A percentile compares a stretch with the other conserved stretches of the same genome.
phyloP scores from a whole-genome alignment of 495 filamentous ascomycete genomes.

The Hypoxylon fuscum region DNA sequence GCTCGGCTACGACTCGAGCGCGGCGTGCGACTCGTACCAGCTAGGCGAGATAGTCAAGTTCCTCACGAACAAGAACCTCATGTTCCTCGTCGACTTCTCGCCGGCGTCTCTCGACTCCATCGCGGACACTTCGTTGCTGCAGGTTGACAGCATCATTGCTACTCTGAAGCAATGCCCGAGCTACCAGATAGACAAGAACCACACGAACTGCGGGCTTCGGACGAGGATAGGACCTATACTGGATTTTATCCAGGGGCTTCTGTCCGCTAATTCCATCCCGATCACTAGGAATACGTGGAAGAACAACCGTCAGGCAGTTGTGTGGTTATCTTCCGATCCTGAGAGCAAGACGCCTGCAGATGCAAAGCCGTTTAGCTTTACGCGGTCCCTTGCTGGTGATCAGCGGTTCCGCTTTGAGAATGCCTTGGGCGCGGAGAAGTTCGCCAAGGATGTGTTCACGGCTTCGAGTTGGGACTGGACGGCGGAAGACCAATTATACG shows the following conservation, averaged over 20 bases:
- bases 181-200: slow-evolving; percentile 83
- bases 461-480: slow-evolving; percentile 69
- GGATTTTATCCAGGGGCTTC: slow-evolving; percentile 67
- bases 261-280: slow-evolving; percentile 54
- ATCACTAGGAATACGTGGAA: slow-evolving; percentile 59
- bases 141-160: slow-evolving; percentile 48
- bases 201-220: slow-evolving; percentile 79
- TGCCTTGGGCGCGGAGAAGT: slow-evolving; percentile 50
- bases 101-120: slow-evolving; percentile 44
- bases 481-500: slow-evolving; percentile 49
- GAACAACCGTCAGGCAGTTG: slow-evolving; percentile 41
- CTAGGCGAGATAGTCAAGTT: slow-evolving; percentile 88
- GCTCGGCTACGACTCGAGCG: slow-evolving; percentile 76
- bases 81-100: slow-evolving; percentile 58
- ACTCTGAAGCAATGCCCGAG: slow-evolving; percentile 63
- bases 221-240: slow-evolving; percentile 72
- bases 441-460: slow-evolving; percentile 64
- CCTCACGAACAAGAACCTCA: slow-evolving; percentile 65
- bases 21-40: slow-evolving; percentile 85
- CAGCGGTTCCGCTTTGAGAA: slow-evolving; percentile 52
- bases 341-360: slow-evolving; percentile 19
- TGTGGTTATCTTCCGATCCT: slow-evolving; percentile 42
- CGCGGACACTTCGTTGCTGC: slow-evolving; percentile 44
- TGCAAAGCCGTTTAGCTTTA: slow-evolving; percentile 51
- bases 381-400: slow-evolving; percentile 48